Evolutionary conservation across 371 early-diverging fungal genomes (phyloP).

Genomic region (Apophysomyces ossiformis): DNA sequence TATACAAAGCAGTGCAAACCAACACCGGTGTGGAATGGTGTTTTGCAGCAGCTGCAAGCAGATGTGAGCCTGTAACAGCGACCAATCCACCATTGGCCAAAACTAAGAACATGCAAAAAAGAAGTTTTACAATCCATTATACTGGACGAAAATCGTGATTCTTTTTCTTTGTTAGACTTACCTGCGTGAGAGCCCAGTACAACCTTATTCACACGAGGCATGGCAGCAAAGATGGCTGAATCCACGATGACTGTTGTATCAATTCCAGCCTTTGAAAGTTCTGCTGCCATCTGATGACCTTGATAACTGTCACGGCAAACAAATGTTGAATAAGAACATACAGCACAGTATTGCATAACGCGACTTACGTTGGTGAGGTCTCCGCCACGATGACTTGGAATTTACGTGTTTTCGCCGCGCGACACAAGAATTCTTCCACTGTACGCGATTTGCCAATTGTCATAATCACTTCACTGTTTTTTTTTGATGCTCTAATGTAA

Average conservation of each 20-base stretch:
- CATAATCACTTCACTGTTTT: conserved; percentile 89
- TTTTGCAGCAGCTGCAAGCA: conserved; percentile 90
- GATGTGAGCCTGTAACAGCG: conserved; percentile 80
- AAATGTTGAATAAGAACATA: background rate
- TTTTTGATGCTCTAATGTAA: background rate
- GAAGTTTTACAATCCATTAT: background rate
- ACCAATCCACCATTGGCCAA: conserved; percentile 94
- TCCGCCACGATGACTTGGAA: conserved; percentile 96
- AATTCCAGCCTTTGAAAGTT: conserved; percentile 81
- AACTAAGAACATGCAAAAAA: conserved; percentile 52
- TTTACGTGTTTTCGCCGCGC: conserved; percentile 83
- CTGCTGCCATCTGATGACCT: conserved; percentile 86
- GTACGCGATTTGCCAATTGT: conserved; percentile 89
- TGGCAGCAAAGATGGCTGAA: conserved; percentile 93
- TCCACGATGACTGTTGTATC: conserved; percentile 93
- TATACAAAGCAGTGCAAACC: conserved; percentile 85
- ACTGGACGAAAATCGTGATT: too few relatives aligned
- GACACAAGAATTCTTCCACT: conserved; percentile 85
- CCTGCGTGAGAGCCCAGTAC: conserved; percentile 93
- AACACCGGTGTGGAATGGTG: conserved; percentile 90
- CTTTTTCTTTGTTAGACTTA: conserved; percentile 24
- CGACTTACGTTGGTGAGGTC: conserved; percentile 79
- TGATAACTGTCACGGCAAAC: conserved; percentile 52
- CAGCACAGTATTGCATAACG: background rate
- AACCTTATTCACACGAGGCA: conserved; percentile 97